A percentile compares a stretch with the other conserved stretches of the same genome.
Conservation (phyloP, 257 asterid genomes). For the Solanum arcanum region DNA sequence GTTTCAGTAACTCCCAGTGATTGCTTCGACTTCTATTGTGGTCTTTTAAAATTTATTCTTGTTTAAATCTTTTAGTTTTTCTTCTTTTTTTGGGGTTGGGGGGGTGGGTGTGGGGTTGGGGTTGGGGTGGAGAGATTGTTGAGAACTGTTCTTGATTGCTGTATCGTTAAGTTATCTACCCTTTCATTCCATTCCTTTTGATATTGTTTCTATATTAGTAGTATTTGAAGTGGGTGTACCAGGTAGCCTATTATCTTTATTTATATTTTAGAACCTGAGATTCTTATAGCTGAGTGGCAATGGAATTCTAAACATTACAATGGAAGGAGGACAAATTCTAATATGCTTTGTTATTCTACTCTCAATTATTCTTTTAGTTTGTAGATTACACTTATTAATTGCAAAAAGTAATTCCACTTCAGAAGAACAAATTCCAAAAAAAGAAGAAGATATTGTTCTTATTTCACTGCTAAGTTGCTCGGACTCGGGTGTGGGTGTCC, state of each 20-base stretch:
- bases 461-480: neutral
- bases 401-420: neutral
- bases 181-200: neutral
- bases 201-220: neutral
- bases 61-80: neutral
- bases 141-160: neutral
- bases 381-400: neutral
- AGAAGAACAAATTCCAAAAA: neutral
- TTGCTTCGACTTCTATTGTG: neutral
- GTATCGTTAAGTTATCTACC: neutral
- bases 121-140: too few species aligned
- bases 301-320: neutral
- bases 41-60: neutral
- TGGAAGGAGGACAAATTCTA: neutral
- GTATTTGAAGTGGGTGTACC: neutral
- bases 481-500: too few species aligned
- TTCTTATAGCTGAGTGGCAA: neutral
- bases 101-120: too few species aligned
- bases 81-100: neutral
- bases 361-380: neutral
- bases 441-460: neutral
- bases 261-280: neutral
- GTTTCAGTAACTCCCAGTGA: neutral
- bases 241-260: neutral
- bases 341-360: neutral